Conservation (phyloP, 805 yeast genomes). For the Grigorovia humatica region DNA sequence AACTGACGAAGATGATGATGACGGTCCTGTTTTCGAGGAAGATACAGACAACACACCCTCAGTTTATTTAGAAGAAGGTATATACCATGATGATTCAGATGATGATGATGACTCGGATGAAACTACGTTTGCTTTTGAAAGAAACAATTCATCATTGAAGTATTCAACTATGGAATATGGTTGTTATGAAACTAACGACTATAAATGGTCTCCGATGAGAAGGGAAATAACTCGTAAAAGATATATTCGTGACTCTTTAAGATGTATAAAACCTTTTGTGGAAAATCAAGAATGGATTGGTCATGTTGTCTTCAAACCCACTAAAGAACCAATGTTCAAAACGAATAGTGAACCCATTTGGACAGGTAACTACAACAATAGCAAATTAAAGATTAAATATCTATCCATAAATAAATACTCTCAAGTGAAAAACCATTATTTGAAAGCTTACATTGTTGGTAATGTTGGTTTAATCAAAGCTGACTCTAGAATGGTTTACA, state of each 20-base stretch:
- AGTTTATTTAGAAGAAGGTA: constrained; percentile 21
- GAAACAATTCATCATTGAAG: background rate
- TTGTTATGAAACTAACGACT: constrained; percentile 2
- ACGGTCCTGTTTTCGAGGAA: constrained; percentile 9
- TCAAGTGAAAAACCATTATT: constrained; percentile 17
- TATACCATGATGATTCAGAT: constrained; percentile 15
- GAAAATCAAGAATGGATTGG: constrained; percentile 48
- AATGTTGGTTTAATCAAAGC: constrained; percentile 22
- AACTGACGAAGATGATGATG: constrained; percentile 8
- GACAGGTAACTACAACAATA: background rate
- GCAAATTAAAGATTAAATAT: constrained; percentile 1
- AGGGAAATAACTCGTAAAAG: constrained; percentile 32
- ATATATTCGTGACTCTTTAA: constrained; percentile 40
- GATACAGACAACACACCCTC: constrained; percentile 9
- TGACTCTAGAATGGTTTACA: constrained; percentile 4
- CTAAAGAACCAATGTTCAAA: constrained; percentile 14
- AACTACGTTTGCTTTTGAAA: background rate
- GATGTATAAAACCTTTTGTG: constrained; percentile 46
- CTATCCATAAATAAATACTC: constrained; percentile 1
- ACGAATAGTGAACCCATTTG: constrained; percentile 20
- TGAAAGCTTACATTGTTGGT: constrained; percentile 23
- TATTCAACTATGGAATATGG: background rate
- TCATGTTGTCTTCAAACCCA: constrained; percentile 32
- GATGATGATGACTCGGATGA: constrained; percentile 10
- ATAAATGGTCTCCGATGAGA: constrained; percentile 42